These are phyloP conservation scores for Fusarium sp. DNA, from an alignment of 2,329 filamentous ascomycete species.

Conservation along the genomic window DNA sequence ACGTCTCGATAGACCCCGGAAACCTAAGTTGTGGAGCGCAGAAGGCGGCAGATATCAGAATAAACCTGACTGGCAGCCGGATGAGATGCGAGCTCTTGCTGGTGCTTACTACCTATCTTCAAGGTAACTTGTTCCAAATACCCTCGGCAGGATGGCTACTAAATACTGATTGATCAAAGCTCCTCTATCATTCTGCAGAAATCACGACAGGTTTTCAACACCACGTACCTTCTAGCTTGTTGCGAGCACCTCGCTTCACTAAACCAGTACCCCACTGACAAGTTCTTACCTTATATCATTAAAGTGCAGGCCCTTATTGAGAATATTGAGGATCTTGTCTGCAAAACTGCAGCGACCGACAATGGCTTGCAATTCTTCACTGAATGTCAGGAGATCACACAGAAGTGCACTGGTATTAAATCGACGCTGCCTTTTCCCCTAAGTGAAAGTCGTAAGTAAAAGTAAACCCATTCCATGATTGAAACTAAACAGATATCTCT, in stretches of 20 bases:
- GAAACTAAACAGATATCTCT: not conserved
- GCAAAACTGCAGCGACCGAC: not conserved
- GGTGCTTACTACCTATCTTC: conserved; percentile 51
- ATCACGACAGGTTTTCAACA: conserved; percentile 42
- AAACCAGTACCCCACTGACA: conserved; percentile 40
- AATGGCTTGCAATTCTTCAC: conserved; percentile 12
- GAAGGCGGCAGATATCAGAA: conserved; percentile 33
- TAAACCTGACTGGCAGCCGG: conserved; percentile 43
- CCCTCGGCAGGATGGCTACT: not conserved
- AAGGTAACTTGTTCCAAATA: conserved; percentile 10
- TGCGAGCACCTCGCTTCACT: conserved; percentile 40
- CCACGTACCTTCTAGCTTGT: conserved; percentile 42
- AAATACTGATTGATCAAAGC: conserved; percentile 23
- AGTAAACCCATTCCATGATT: rapidly evolving
- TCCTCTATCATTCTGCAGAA: conserved; percentile 51
- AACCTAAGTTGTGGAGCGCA: conserved; percentile 45
- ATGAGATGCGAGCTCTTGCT: conserved; percentile 48
- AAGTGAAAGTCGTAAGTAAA: conserved; percentile 47
- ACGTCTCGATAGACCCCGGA: conserved; percentile 47
- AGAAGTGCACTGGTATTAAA: conserved; percentile 36
- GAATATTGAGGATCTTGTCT: conserved; percentile 42
- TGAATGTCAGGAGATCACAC: conserved; percentile 21
- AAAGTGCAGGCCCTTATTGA: conserved; percentile 46
- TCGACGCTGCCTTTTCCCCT: conserved; percentile 43
- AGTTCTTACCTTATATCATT: conserved; percentile 45